Conservation (phyloP, 1,284 basidiomycete species). For the Ganoderma multipileum region DNA sequence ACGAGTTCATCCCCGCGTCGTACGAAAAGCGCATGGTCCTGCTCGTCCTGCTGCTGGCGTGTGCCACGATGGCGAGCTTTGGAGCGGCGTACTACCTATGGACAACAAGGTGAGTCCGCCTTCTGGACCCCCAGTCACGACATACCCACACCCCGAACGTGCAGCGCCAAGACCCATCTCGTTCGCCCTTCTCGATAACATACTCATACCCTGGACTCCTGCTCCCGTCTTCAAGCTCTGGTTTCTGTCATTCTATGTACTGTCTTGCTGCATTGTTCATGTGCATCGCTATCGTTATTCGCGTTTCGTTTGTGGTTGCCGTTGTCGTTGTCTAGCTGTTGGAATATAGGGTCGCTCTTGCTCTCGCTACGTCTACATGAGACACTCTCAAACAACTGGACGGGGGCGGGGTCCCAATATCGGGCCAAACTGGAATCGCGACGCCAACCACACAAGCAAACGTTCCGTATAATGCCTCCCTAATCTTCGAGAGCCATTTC, state of each 20-base stretch:
- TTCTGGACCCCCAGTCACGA: neutral
- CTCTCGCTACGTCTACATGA: neutral
- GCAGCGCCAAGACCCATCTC: neutral
- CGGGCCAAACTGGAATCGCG: neutral
- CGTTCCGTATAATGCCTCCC: neutral
- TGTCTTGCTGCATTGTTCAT: neutral
- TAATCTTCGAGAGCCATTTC: slow-evolving; percentile 39
- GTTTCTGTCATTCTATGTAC: too few relatives aligned
- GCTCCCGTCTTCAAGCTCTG: too few relatives aligned
- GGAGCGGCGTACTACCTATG: slow-evolving; percentile 68
- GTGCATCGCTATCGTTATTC: slow-evolving; percentile 10
- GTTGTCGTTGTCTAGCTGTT: neutral
- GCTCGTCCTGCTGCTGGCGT: slow-evolving; percentile 54
- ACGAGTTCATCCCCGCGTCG: slow-evolving; percentile 24
- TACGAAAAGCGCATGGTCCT: slow-evolving; percentile 41
- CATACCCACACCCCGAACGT: neutral
- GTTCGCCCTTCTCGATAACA: neutral
- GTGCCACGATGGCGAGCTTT: slow-evolving; percentile 60
- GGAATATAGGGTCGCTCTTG: neutral
- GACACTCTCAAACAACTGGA: neutral
- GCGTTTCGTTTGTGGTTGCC: slow-evolving; percentile 1
- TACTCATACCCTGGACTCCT: too few relatives aligned
- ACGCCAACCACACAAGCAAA: neutral
- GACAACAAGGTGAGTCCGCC: slow-evolving; percentile 59
- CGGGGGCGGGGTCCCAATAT: neutral